Evolutionary conservation across 495 filamentous ascomycete genomes (phyloP).

Genomic region (Aspergillus kassunensis): DNA sequence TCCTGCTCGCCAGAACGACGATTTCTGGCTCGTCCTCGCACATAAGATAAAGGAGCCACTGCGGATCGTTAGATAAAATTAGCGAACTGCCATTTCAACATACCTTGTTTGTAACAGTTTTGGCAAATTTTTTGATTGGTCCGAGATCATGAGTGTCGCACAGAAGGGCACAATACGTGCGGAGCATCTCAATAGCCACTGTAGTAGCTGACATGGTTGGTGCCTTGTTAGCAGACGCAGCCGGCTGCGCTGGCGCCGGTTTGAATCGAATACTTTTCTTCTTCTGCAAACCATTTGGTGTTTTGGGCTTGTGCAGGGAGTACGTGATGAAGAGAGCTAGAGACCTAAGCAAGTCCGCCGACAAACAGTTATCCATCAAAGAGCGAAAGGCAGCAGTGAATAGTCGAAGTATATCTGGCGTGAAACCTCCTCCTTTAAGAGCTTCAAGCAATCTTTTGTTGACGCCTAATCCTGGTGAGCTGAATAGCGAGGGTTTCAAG

Average conservation of each 20-base stretch:
- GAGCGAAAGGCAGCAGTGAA: conserved; percentile 74
- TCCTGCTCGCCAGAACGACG: conserved; percentile 75
- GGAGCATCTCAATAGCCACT: conserved; percentile 70
- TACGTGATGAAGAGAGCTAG: conserved; percentile 91
- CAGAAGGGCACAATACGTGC: conserved; percentile 78
- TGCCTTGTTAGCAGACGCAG: conserved; percentile 21
- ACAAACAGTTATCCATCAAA: conserved; percentile 72
- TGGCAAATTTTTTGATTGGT: conserved; percentile 82
- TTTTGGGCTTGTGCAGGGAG: conserved; percentile 67
- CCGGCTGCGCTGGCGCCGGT: conserved; percentile 25
- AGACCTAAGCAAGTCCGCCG: conserved; percentile 78
- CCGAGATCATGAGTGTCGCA: conserved; percentile 62
- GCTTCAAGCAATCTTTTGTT: conserved; percentile 86
- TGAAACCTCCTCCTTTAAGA: conserved; percentile 77
- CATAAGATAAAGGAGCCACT: conserved; percentile 95
- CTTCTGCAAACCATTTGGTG: conserved; percentile 38
- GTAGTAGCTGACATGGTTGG: conserved; percentile 41
- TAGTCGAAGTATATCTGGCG: conserved; percentile 60
- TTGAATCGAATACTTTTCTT: conserved; percentile 49
- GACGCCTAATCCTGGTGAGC: conserved; percentile 55
- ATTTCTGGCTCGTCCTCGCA: conserved; percentile 82
- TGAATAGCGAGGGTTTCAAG: neutral
- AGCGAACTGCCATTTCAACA: conserved; percentile 18
- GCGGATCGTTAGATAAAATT: conserved; percentile 11
- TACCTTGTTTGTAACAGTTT: conserved; percentile 95